Conservation (phyloP, 2,329 filamentous ascomycete species). For the Fusarium humuli region DNA sequence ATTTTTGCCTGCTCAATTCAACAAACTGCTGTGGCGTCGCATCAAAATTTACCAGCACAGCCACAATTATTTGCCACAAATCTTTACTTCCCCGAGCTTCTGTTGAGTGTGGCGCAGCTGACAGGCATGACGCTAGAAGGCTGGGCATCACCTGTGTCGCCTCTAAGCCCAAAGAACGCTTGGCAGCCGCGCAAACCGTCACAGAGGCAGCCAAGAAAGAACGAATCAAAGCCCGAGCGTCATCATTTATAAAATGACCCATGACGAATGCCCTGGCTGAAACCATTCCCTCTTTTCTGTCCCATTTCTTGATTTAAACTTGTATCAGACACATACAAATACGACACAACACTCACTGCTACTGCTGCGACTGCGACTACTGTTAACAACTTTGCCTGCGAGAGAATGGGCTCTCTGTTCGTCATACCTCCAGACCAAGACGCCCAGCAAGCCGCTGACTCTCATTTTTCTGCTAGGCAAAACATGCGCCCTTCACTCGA, state of each 20-base stretch:
- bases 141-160: constrained; percentile 30
- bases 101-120: constrained; percentile 34
- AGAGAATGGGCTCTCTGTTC: constrained; percentile 47
- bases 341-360: neutral
- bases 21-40: neutral
- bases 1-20: neutral
- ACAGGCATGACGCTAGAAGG: constrained; percentile 12
- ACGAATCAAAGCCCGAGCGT: constrained; percentile 39
- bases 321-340: constrained; percentile 7
- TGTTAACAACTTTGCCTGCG: constrained; percentile 11
- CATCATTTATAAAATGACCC: constrained; percentile 34
- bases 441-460: constrained; percentile 35
- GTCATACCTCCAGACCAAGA: constrained; percentile 40
- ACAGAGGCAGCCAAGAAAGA: constrained; percentile 39
- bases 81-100: neutral
- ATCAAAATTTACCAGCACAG: neutral
- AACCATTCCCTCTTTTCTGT: neutral
- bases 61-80: neutral
- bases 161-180: constrained; percentile 27
- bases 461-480: constrained; percentile 43
- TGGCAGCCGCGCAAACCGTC: constrained; percentile 38
- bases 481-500: constrained; percentile 59
- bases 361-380: neutral
- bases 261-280: constrained; percentile 32
- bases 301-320: constrained; percentile 5